These are phyloP conservation scores for Fomitopsis pinicola DNA, from an alignment of 1,284 basidiomycete genomes.

Conservation along the genomic window DNA sequence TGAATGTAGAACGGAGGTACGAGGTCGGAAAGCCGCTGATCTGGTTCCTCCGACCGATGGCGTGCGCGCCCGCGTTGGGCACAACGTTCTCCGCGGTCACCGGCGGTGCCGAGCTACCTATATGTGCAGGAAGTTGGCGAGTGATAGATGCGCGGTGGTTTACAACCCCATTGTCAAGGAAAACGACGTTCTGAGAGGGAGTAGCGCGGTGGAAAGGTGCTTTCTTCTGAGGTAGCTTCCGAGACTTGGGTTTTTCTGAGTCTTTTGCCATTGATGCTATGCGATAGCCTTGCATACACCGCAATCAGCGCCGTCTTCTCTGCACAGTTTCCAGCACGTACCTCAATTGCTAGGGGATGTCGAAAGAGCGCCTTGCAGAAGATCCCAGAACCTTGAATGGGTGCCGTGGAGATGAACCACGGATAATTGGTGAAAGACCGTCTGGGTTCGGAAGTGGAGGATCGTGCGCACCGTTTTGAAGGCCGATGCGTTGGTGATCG, in stretches of 20 bases:
- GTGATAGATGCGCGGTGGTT: not conserved
- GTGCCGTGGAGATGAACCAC: no score
- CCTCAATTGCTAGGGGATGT: no score
- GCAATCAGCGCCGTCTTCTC: no score
- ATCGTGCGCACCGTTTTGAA: no score
- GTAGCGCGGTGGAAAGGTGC: not conserved
- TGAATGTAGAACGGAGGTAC: not conserved
- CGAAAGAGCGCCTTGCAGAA: no score
- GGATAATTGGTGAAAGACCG: no score
- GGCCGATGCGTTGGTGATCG: no score
- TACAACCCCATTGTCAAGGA: not conserved
- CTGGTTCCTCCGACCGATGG: not conserved
- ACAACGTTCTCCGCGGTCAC: not conserved
- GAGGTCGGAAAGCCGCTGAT: not conserved
- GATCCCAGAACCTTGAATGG: no score
- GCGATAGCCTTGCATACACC: no score
- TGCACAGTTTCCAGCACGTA: no score
- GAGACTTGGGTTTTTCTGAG: not conserved
- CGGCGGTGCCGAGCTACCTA: not conserved
- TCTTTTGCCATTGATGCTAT: no score
- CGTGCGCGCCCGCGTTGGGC: not conserved
- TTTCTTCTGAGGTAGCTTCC: not conserved
- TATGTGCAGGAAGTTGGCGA: not conserved
- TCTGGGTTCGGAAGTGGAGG: no score
- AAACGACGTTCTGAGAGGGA: not conserved